A percentile compares a stretch with the other conserved stretches of the same genome.
Conservation (phyloP, 2,329 filamentous ascomycete species). For the Pyrenochaeta sp. region DNA sequence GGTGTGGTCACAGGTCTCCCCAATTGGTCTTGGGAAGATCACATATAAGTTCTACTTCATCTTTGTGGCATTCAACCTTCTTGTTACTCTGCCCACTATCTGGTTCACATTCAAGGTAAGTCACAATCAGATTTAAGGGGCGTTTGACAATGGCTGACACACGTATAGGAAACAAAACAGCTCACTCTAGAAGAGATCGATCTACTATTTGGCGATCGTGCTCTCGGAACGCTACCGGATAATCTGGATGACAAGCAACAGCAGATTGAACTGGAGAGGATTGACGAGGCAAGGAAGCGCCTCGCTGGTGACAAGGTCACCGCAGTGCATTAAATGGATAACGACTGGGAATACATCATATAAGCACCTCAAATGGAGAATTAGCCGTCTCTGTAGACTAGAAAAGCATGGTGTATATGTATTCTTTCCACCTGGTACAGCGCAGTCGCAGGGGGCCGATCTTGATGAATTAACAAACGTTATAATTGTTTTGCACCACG, state of each 20-base stretch:
- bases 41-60: conserved; percentile 67
- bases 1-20: conserved; percentile 67
- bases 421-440: background rate
- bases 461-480: too few species aligned
- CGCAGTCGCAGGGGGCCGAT: background rate
- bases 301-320: conserved; percentile 20
- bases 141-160: conserved; percentile 3
- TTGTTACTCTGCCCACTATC: conserved; percentile 57
- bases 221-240: conserved; percentile 57
- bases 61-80: conserved; percentile 62
- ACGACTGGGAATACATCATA: background rate
- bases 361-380: too few species aligned
- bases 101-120: conserved; percentile 59
- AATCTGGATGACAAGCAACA: conserved; percentile 47
- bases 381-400: background rate
- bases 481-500: too few species aligned
- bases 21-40: conserved; percentile 59
- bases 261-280: conserved; percentile 32
- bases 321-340: conserved; percentile 20
- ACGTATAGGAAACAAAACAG: conserved; percentile 47
- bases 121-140: background rate
- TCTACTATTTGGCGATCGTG: conserved; percentile 63
- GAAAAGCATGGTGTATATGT: background rate
- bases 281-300: conserved; percentile 27
- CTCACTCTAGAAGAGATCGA: conserved; percentile 67